phyloP scores from a whole-genome alignment of 371 early-diverging fungal genomes.

The Rhizomucor miehei region DNA sequence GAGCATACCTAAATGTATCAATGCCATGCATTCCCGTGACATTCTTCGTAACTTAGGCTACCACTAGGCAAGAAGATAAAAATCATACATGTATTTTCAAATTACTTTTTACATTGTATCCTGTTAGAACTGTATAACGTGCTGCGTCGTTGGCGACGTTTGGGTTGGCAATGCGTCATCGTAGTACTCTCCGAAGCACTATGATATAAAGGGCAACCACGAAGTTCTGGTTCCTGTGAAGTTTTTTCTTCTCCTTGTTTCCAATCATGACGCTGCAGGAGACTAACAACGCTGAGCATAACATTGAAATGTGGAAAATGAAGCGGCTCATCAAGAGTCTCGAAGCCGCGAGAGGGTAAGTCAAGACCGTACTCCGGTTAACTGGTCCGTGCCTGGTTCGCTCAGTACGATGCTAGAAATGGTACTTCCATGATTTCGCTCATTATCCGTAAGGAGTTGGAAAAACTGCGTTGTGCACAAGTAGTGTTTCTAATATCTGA shows the following conservation, averaged over 20 bases:
- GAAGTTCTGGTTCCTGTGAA: no score
- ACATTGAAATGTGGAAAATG: constrained; percentile 96
- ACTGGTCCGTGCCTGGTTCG: no score
- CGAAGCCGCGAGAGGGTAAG: constrained; percentile 93
- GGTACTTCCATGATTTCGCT: constrained; percentile 99
- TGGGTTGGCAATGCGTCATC: no score
- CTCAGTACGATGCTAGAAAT: constrained; percentile 62
- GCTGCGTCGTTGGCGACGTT: no score
- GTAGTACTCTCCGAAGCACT: no score
- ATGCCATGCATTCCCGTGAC: background rate
- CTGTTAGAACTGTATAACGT: no score
- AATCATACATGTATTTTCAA: no score
- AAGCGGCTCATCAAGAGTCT: constrained; percentile 97
- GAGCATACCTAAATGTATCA: background rate
- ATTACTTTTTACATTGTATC: no score
- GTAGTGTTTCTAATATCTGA: background rate
- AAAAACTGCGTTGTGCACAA: no score
- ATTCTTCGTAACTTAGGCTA: background rate
- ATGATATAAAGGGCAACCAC: no score
- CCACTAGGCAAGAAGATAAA: background rate
- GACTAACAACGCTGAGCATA: constrained; percentile 40
- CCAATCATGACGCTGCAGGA: no score
- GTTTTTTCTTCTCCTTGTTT: no score
- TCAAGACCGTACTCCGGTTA: background rate
- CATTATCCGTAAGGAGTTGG: constrained; percentile 73